A percentile compares a stretch with the other conserved stretches of the same genome.
These are phyloP conservation scores for Phanerochaete sordida DNA, from an alignment of 768 basidiomycete genomes.

Conservation along the genomic window DNA sequence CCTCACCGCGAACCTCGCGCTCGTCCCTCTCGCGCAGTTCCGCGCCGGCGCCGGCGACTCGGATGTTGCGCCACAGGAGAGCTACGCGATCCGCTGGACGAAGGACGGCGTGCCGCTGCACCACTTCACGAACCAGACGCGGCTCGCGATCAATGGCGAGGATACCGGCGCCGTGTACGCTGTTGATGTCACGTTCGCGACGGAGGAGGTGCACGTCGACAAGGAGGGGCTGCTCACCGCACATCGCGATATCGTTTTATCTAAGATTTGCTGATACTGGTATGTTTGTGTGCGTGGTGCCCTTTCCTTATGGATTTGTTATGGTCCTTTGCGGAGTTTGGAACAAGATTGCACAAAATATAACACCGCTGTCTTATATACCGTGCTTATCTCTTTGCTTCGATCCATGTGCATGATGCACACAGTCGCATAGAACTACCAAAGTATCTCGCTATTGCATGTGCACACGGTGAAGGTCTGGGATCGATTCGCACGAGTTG, in stretches of 20 bases:
- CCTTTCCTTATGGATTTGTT: too few species aligned
- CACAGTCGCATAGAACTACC: too few species aligned
- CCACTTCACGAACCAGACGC: slow-evolving; percentile 48
- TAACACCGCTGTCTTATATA: too few species aligned
- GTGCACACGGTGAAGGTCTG: too few species aligned
- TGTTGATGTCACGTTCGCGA: slow-evolving; percentile 46
- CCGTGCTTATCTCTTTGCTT: too few species aligned
- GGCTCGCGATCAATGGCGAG: slow-evolving; percentile 34
- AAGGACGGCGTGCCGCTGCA: slow-evolving; percentile 43
- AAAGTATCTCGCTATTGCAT: too few species aligned
- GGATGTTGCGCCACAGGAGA: slow-evolving; percentile 35
- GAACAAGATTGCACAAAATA: too few species aligned
- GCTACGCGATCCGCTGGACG: slow-evolving; percentile 55
- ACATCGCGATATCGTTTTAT: slow-evolving; percentile 5
- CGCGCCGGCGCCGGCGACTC: slow-evolving; percentile 34
- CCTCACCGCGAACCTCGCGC: slow-evolving; percentile 41
- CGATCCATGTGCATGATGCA: too few species aligned
- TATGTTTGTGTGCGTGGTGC: too few species aligned
- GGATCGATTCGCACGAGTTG: too few species aligned
- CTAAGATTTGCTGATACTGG: neutral
- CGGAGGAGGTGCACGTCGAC: slow-evolving; percentile 56
- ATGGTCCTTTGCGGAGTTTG: too few species aligned
- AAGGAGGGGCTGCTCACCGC: slow-evolving; percentile 29
- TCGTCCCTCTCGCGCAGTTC: slow-evolving; percentile 63
- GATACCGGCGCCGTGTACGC: slow-evolving; percentile 39